A percentile compares a stretch with the other conserved stretches of the same genome.
Evolutionary conservation across 129 eudicot species (phyloP).

Genomic region (Artemisia tridentata): DNA sequence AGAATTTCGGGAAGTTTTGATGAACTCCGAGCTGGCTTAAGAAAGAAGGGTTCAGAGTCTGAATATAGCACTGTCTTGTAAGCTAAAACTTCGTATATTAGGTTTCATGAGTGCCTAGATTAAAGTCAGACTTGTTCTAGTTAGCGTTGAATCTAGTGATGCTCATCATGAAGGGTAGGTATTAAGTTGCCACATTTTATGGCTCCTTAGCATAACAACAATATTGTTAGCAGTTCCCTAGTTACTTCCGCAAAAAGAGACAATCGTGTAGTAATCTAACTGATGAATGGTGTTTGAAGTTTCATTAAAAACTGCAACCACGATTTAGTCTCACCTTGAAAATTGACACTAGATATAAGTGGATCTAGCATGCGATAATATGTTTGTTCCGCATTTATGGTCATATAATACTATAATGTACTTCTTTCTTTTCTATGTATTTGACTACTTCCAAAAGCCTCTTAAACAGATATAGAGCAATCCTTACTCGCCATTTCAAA

Average conservation of each 20-base stretch:
- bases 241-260: not conserved
- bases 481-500: slow-evolving; percentile 11
- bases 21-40: not conserved
- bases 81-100: not conserved
- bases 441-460: not conserved
- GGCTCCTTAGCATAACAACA: slow-evolving; percentile 1
- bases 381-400: not conserved
- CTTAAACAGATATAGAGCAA: slow-evolving; percentile 9
- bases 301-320: not conserved
- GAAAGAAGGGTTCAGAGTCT: too few species aligned
- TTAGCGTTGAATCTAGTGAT: not conserved
- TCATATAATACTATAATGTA: not conserved
- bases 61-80: not conserved
- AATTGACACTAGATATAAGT: not conserved
- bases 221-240: not conserved
- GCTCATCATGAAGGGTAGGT: slow-evolving; percentile 4
- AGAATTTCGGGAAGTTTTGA: not conserved
- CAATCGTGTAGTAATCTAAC: too few species aligned
- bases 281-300: too few species aligned
- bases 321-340: slow-evolving; percentile 4
- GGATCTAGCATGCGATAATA: not conserved
- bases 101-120: not conserved
- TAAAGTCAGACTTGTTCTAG: not conserved
- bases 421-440: not conserved
- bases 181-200: not conserved